Evolutionary conservation across 139 green algal genomes (phyloP).

Genomic region (Micractinium sp.): DNA sequence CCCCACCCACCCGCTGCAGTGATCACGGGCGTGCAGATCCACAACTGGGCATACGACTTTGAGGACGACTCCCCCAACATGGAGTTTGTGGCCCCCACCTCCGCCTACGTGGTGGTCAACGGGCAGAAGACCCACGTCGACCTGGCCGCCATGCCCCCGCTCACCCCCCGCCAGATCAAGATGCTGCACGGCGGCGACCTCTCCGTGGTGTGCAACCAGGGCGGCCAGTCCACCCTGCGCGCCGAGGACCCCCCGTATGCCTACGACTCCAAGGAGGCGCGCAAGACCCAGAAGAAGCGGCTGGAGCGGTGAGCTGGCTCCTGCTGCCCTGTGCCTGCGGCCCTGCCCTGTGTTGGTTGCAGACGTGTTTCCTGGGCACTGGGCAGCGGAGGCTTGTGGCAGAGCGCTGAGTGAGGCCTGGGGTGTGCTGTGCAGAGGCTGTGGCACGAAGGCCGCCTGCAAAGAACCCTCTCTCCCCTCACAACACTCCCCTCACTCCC

Average conservation of each 20-base stretch:
- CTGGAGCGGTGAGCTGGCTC: neutral
- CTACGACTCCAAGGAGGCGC: conserved; percentile 15
- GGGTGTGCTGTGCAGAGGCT: too few relatives aligned
- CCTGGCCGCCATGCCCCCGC: conserved; percentile 58
- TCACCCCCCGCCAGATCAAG: conserved; percentile 15
- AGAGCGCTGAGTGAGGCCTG: too few relatives aligned
- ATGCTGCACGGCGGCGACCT: neutral
- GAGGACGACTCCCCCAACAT: conserved; percentile 64
- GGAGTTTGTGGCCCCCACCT: conserved; percentile 74
- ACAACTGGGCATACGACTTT: conserved; percentile 75
- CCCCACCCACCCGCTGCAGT: conserved; percentile 33
- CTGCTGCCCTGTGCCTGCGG: neutral
- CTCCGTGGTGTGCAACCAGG: conserved; percentile 29
- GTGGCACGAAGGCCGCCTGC: too few relatives aligned
- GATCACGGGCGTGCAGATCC: conserved; percentile 88
- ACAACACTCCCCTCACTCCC: neutral
- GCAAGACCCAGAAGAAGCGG: neutral
- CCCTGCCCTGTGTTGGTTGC: too few relatives aligned
- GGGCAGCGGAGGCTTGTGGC: too few relatives aligned
- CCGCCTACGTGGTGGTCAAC: conserved; percentile 77
- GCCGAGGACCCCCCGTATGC: conserved; percentile 46
- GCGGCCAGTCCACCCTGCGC: conserved; percentile 30
- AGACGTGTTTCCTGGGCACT: too few relatives aligned
- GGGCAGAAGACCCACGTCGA: conserved; percentile 76
- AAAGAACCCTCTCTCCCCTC: too few relatives aligned